phyloP scores from a whole-genome alignment of 176 grass and related monocot species.

The Tuctoria greenei region DNA sequence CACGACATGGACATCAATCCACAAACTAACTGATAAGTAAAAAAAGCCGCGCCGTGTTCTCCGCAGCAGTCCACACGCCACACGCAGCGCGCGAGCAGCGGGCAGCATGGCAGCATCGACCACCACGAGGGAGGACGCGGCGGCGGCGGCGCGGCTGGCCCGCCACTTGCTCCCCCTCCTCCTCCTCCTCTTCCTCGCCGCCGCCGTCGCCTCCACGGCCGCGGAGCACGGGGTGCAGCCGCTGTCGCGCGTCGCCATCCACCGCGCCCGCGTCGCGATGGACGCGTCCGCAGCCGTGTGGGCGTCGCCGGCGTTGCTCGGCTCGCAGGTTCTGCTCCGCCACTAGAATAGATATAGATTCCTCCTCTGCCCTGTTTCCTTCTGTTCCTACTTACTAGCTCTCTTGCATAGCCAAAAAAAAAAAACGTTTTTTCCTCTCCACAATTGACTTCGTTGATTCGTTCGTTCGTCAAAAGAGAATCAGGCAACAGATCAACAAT shows the following conservation, averaged over 20 bases:
- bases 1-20: too few relatives aligned
- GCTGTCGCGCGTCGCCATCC: slow-evolving; percentile 66
- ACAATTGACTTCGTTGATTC: neutral
- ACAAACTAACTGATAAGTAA: too few relatives aligned
- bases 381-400: neutral
- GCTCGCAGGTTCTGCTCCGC: slow-evolving; percentile 38
- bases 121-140: too few relatives aligned
- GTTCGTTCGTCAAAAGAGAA: neutral
- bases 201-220: slow-evolving; percentile 6
- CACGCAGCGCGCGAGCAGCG: too few relatives aligned
- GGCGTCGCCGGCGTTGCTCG: slow-evolving; percentile 55
- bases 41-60: too few relatives aligned
- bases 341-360: too few relatives aligned
- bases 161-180: neutral
- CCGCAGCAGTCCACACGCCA: too few relatives aligned
- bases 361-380: too few relatives aligned
- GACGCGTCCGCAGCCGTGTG: slow-evolving; percentile 46
- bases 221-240: slow-evolving; percentile 59
- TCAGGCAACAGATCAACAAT: neutral
- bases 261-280: slow-evolving; percentile 54
- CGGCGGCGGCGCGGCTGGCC: neutral
- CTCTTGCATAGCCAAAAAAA: neutral
- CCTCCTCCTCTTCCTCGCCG: too few relatives aligned
- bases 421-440: neutral
- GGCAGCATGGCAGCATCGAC: too few relatives aligned